Evolutionary conservation across 2,329 filamentous ascomycete genomes (phyloP).

Genomic region (Alternaria sp.): DNA sequence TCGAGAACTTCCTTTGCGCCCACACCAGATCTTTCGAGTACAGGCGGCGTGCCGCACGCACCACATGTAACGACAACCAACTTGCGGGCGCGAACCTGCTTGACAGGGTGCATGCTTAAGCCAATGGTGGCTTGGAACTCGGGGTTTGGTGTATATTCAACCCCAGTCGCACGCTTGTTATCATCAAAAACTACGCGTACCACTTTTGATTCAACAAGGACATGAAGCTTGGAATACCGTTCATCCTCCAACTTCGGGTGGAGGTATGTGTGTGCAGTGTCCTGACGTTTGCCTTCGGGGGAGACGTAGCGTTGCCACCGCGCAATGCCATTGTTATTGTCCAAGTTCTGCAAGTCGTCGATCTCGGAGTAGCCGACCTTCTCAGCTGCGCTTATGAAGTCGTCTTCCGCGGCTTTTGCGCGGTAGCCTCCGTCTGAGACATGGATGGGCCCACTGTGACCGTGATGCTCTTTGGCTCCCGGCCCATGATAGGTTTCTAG

Average conservation of each 20-base stretch:
- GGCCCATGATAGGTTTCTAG: constrained; percentile 66
- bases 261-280: constrained; percentile 65
- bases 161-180: constrained; percentile 64
- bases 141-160: constrained; percentile 65
- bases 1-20: constrained; percentile 62
- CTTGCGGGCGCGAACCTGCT: constrained; percentile 61
- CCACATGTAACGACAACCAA: constrained; percentile 64
- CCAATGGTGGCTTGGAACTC: constrained; percentile 45
- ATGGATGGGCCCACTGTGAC: constrained; percentile 64
- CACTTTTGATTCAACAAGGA: constrained; percentile 67
- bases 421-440: constrained; percentile 62
- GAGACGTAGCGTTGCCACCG: constrained; percentile 61
- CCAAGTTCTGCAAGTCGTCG: constrained; percentile 64
- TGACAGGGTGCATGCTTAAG: constrained; percentile 46
- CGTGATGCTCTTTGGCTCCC: constrained; percentile 59
- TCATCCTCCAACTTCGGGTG: constrained; percentile 62
- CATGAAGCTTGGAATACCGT: constrained; percentile 66
- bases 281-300: constrained; percentile 64
- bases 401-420: constrained; percentile 53
- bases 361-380: constrained; percentile 62
- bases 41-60: constrained; percentile 61
- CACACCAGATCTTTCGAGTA: constrained; percentile 71
- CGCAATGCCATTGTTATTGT: constrained; percentile 54
- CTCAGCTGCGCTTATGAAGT: constrained; percentile 61
- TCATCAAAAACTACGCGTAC: constrained; percentile 64